Evolutionary conservation across 1,284 basidiomycete species (phyloP).

Genomic region (Malassezia arunalokei): DNA sequence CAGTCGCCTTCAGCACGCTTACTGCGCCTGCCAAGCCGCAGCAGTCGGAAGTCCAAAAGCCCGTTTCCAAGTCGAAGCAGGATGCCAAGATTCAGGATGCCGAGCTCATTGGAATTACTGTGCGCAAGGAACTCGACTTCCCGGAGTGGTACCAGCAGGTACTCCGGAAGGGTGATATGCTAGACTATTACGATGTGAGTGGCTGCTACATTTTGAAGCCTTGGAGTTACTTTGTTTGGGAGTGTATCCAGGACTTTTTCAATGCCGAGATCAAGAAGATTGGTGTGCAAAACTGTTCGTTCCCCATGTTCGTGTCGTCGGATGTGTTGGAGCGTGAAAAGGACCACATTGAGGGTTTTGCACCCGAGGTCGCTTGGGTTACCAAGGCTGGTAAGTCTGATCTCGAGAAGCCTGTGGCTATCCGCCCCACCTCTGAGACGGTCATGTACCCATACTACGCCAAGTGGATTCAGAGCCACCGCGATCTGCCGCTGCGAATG

Average conservation of each 20-base stretch:
- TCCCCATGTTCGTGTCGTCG: constrained; percentile 94
- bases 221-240: constrained; percentile 95
- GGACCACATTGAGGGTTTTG: constrained; percentile 99
- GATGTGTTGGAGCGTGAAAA: constrained; percentile 93
- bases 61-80: constrained; percentile 20
- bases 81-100: constrained; percentile 41
- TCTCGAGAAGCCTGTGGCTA: constrained; percentile 91
- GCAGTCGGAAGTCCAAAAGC: constrained; percentile 2
- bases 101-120: constrained; percentile 44
- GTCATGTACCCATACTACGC: constrained; percentile 95
- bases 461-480: constrained; percentile 96
- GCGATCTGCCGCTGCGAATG: constrained; percentile 88
- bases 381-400: constrained; percentile 86
- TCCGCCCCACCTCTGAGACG: constrained; percentile 93
- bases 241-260: constrained; percentile 62
- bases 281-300: constrained; percentile 93
- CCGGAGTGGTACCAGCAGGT: constrained; percentile 55
- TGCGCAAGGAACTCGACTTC: constrained; percentile 43
- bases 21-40: constrained; percentile 7
- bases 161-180: constrained; percentile 94
- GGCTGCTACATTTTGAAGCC: constrained; percentile 98
- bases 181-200: constrained; percentile 97
- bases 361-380: constrained; percentile 98
- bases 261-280: constrained; percentile 68
- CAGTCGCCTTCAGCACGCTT: constrained; percentile 31